Evolutionary conservation across 1,284 basidiomycete genomes (phyloP).

Genomic region (Malassezia yamatoensis): DNA sequence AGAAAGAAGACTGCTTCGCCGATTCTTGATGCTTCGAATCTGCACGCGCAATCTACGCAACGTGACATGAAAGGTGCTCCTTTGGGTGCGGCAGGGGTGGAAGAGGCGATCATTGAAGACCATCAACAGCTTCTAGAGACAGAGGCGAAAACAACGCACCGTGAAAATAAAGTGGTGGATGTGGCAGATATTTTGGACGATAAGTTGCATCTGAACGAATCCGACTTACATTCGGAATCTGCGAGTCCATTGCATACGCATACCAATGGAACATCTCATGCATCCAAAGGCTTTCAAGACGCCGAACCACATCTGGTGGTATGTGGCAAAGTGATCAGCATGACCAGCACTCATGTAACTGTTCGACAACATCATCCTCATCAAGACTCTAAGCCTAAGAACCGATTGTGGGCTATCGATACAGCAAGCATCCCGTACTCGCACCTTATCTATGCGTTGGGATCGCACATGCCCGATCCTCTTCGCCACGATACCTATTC

Average conservation of each 20-base stretch:
- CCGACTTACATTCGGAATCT: background rate
- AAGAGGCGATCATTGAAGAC: slow-evolving; percentile 8
- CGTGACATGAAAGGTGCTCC: background rate
- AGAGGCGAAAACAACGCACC: background rate
- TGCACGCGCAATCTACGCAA: background rate
- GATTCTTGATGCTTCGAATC: background rate
- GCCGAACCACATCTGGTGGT: slow-evolving; percentile 39
- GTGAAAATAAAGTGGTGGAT: background rate
- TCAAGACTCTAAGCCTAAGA: slow-evolving; percentile 11
- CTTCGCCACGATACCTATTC: slow-evolving; percentile 38
- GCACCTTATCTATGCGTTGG: slow-evolving; percentile 45
- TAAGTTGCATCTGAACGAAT: slow-evolving; percentile 2
- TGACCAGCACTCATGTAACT: slow-evolving; percentile 36
- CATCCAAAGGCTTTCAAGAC: background rate
- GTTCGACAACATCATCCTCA: slow-evolving; percentile 19
- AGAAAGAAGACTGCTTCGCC: background rate
- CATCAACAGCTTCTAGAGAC: background rate
- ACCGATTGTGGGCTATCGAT: slow-evolving; percentile 41
- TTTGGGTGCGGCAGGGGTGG: background rate
- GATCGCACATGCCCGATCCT: slow-evolving; percentile 44
- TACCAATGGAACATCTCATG: background rate
- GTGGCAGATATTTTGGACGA: background rate
- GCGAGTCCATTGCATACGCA: too few relatives aligned
- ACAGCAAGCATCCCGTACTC: slow-evolving; percentile 41
- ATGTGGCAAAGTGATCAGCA: slow-evolving; percentile 36